Evolutionary conservation across 495 filamentous ascomycete species (phyloP).

Genomic region (Apiosordaria backusii): DNA sequence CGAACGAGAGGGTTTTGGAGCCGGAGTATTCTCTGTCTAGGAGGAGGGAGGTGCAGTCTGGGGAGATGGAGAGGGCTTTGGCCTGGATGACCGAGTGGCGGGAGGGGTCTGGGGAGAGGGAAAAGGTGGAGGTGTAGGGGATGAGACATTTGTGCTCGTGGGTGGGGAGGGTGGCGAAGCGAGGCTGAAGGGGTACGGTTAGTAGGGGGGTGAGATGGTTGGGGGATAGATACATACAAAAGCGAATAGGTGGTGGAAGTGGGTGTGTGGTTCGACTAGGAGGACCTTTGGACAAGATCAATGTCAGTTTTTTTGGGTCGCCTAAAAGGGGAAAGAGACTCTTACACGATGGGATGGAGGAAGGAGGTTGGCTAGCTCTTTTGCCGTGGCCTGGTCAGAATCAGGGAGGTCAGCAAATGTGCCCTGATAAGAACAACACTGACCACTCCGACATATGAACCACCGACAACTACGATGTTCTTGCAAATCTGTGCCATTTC

Average conservation of each 20-base stretch:
- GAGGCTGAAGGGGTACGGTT: constrained; percentile 35
- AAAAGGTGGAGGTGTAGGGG: constrained; percentile 45
- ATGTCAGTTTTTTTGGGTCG: not conserved
- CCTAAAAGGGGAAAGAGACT: not conserved
- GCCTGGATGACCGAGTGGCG: constrained; percentile 43
- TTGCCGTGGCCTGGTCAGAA: constrained; percentile 19
- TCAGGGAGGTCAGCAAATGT: not conserved
- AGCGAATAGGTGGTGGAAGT: constrained; percentile 53
- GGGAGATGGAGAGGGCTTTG: constrained; percentile 33
- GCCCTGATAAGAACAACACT: constrained; percentile 3
- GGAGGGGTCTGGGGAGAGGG: constrained; percentile 16
- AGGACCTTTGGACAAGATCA: constrained; percentile 37
- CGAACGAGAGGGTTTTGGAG: constrained; percentile 35
- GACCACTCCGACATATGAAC: constrained; percentile 29
- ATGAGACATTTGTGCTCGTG: constrained; percentile 58
- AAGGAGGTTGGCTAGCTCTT: constrained; percentile 26
- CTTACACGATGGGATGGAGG: constrained; percentile 31
- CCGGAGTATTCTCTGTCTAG: constrained; percentile 49
- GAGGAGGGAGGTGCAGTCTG: constrained; percentile 29
- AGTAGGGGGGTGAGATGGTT: not conserved
- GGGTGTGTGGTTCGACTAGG: constrained; percentile 49
- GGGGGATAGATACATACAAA: constrained; percentile 40
- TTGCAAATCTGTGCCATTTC: constrained; percentile 14
- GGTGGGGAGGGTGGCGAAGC: constrained; percentile 46
- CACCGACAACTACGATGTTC: constrained; percentile 31